Conservation (phyloP, 106 monocot genomes). For the Amphibolis antarctica region DNA sequence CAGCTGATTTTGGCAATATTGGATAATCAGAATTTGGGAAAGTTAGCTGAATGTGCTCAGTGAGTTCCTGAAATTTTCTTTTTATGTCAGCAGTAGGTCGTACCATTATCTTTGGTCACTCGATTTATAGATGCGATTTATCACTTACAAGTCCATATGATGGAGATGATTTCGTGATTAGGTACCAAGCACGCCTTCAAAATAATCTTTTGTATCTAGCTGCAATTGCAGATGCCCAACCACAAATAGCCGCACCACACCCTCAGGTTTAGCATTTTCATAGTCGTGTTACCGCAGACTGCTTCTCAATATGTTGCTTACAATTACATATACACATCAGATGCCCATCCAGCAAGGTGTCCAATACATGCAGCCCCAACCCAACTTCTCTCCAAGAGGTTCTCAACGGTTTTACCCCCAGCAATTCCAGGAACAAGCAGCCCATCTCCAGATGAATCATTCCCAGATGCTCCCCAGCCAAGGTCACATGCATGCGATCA, state of each 20-base stretch:
- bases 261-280: slow-evolving; percentile 48
- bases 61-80: neutral
- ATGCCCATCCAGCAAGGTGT: slow-evolving; percentile 41
- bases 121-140: neutral
- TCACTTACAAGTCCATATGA: neutral
- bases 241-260: slow-evolving; percentile 44
- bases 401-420: slow-evolving; percentile 37
- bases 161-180: slow-evolving; percentile 1
- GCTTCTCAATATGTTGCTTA: neutral
- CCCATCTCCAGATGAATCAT: slow-evolving; percentile 31
- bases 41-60: slow-evolving; percentile 1
- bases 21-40: slow-evolving; percentile 1
- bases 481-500: slow-evolving; percentile 32
- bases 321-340: slow-evolving; percentile 16
- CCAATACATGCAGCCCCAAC: slow-evolving; percentile 41
- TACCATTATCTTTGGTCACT: too few relatives aligned
- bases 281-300: neutral
- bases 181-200: slow-evolving; percentile 93
- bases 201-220: slow-evolving; percentile 87
- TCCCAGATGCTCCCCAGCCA: slow-evolving; percentile 25
- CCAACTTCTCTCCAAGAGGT: slow-evolving; percentile 32
- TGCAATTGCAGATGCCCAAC: slow-evolving; percentile 92
- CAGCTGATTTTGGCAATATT: neutral
- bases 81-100: neutral
- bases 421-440: slow-evolving; percentile 34